Conservation (phyloP, 768 basidiomycete species). For the Paxillus involutus region DNA sequence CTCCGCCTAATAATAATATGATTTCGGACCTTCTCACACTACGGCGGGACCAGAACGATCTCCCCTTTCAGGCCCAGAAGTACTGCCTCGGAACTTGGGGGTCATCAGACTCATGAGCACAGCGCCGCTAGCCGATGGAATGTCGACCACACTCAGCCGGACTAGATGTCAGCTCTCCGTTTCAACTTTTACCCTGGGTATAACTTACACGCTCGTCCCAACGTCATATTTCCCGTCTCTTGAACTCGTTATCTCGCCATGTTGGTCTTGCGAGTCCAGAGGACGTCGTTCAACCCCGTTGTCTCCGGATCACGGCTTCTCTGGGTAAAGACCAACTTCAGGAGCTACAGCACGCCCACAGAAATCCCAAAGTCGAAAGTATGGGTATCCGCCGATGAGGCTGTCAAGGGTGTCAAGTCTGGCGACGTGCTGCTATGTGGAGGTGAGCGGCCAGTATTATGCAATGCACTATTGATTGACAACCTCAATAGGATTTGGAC, state of each 20-base stretch:
- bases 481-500: slow-evolving; percentile 68
- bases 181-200: not conserved
- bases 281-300: slow-evolving; percentile 13
- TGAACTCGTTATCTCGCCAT: slow-evolving; percentile 13
- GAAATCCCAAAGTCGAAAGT: slow-evolving; percentile 55
- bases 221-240: not conserved
- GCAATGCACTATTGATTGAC: not conserved
- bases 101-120: too few species aligned
- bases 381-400: slow-evolving; percentile 82
- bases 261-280: slow-evolving; percentile 18
- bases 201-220: not conserved
- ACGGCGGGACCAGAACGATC: too few species aligned
- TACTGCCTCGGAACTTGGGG: too few species aligned
- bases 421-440: slow-evolving; percentile 79
- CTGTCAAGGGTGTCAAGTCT: slow-evolving; percentile 78
- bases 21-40: too few species aligned
- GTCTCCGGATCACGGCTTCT: slow-evolving; percentile 17
- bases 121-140: too few species aligned
- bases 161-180: too few species aligned
- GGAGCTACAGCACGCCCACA: slow-evolving; percentile 26
- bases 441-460: slow-evolving; percentile 48
- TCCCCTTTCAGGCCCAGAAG: too few species aligned
- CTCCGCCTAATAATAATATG: too few species aligned
- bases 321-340: slow-evolving; percentile 6
- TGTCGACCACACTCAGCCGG: too few species aligned